These are phyloP conservation scores for Ramalina peruviana DNA, from an alignment of 495 filamentous ascomycete species.

Conservation along the genomic window DNA sequence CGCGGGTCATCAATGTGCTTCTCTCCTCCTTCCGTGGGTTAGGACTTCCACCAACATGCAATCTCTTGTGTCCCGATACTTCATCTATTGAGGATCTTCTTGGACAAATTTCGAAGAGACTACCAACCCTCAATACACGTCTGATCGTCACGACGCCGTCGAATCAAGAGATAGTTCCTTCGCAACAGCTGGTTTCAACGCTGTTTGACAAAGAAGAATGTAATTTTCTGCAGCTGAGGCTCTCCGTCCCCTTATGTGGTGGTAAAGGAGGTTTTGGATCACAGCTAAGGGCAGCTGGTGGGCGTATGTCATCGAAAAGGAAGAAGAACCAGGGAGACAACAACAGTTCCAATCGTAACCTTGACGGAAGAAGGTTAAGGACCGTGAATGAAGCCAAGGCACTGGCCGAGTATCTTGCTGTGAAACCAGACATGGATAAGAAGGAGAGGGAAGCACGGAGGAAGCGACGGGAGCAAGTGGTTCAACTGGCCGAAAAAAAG, in stretches of 20 bases:
- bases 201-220: constrained; percentile 37
- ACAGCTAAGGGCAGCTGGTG: constrained; percentile 89
- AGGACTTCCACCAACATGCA: constrained; percentile 62
- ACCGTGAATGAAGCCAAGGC: constrained; percentile 92
- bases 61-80: constrained; percentile 38
- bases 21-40: constrained; percentile 73
- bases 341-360: constrained; percentile 78
- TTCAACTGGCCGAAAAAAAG: constrained; percentile 65
- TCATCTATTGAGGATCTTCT: constrained; percentile 54
- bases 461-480: constrained; percentile 69
- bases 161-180: constrained; percentile 48
- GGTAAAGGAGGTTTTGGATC: constrained; percentile 97
- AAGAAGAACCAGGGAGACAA: constrained; percentile 75
- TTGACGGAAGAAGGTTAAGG: constrained; percentile 79
- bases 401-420: constrained; percentile 83
- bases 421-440: constrained; percentile 93
- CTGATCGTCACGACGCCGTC: constrained; percentile 73
- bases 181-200: constrained; percentile 30
- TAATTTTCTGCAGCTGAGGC: constrained; percentile 65
- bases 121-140: constrained; percentile 39
- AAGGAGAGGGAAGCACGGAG: constrained; percentile 75
- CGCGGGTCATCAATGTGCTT: constrained; percentile 52
- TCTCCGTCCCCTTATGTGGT: constrained; percentile 61
- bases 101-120: constrained; percentile 42
- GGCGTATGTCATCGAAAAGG: constrained; percentile 89